A percentile compares a stretch with the other conserved stretches of the same genome.
These are phyloP conservation scores for Paraconiothyrium sp. DNA, from an alignment of 2,329 filamentous ascomycete species.

Conservation along the genomic window DNA sequence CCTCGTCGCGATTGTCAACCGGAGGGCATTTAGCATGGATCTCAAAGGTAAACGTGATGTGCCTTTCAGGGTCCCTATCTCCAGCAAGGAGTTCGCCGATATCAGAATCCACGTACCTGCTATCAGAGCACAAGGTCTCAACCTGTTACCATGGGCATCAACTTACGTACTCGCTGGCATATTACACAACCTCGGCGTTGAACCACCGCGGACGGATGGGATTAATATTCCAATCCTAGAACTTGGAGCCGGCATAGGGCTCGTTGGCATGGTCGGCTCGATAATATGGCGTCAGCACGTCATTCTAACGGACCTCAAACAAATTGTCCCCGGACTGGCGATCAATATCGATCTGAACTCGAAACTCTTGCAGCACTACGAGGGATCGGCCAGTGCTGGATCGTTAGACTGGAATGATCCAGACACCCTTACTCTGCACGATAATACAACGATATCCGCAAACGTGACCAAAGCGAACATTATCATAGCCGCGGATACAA, in stretches of 20 bases:
- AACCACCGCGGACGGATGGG: neutral
- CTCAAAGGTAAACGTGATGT: neutral
- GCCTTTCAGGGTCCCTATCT: neutral
- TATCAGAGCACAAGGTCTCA: constrained; percentile 4
- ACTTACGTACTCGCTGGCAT: constrained; percentile 4
- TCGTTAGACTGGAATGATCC: constrained; percentile 2
- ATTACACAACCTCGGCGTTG: constrained; percentile 1
- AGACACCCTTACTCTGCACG: neutral
- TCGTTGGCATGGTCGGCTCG: constrained; percentile 6
- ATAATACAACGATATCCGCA: neutral
- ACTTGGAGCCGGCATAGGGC: constrained; percentile 7
- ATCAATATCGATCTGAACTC: neutral
- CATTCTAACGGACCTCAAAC: neutral
- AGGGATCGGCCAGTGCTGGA: neutral
- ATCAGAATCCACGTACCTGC: constrained; percentile 1
- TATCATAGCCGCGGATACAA: constrained; percentile 2
- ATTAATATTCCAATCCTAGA: neutral
- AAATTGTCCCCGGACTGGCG: neutral
- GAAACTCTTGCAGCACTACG: neutral
- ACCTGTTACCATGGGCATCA: constrained; percentile 7
- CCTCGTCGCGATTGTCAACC: neutral
- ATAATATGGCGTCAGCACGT: constrained; percentile 1
- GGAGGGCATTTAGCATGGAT: neutral
- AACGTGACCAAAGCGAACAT: neutral
- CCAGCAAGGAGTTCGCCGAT: neutral